A percentile compares a stretch with the other conserved stretches of the same genome.
Evolutionary conservation across 768 basidiomycete species (phyloP).

Genomic region (Tylopilus sp.): DNA sequence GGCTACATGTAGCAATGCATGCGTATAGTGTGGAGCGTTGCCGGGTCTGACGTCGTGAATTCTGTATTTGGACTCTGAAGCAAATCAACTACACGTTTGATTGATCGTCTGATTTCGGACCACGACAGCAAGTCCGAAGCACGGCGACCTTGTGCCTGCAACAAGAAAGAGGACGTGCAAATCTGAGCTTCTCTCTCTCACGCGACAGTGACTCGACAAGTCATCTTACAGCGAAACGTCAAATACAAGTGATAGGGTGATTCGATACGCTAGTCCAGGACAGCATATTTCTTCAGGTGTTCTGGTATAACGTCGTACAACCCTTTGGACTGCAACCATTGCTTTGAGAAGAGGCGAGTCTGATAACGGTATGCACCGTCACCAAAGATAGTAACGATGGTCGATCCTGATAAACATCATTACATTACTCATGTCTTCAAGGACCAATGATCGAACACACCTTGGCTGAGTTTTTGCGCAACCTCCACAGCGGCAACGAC

Average conservation of each 20-base stretch:
- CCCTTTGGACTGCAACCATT: conserved; percentile 83
- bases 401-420: conserved; percentile 52
- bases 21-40: too few relatives aligned
- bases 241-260: not conserved
- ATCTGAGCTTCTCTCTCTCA: too few relatives aligned
- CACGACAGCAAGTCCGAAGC: too few relatives aligned
- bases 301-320: conserved; percentile 77
- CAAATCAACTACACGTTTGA: too few relatives aligned
- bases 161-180: too few relatives aligned
- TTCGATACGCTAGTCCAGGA: conserved; percentile 55
- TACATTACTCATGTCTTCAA: not conserved
- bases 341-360: conserved; percentile 89
- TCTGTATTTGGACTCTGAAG: too few relatives aligned
- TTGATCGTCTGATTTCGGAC: too few relatives aligned
- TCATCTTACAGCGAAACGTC: not conserved
- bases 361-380: conserved; percentile 99
- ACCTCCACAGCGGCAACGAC: conserved; percentile 92
- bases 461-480: conserved; percentile 80
- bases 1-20: too few relatives aligned
- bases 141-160: too few relatives aligned
- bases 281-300: conserved; percentile 84
- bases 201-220: not conserved
- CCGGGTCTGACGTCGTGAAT: too few relatives aligned
- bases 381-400: conserved; percentile 83
- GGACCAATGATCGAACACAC: conserved; percentile 32